These are phyloP conservation scores for Chlorella sp. DNA, from an alignment of 139 green algal genomes.

Conservation along the genomic window DNA sequence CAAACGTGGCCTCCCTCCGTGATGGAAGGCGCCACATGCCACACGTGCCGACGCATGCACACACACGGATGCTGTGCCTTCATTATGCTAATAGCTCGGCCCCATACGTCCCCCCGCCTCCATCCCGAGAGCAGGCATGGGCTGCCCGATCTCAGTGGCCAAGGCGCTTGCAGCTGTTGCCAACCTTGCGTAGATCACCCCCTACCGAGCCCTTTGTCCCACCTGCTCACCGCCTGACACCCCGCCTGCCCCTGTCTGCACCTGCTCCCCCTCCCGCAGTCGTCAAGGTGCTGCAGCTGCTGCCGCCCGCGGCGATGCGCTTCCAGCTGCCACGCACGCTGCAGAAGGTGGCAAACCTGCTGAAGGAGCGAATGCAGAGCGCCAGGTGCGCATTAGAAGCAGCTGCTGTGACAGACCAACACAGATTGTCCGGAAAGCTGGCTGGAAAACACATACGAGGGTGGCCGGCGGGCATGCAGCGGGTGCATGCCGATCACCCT, in stretches of 20 bases:
- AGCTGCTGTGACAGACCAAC: too few relatives aligned
- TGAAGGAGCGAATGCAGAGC: conserved; percentile 71
- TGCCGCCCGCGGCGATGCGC: conserved; percentile 70
- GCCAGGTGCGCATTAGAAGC: conserved; percentile 63
- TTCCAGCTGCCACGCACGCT: conserved; percentile 75
- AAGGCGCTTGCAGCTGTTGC: not conserved
- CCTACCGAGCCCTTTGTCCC: too few relatives aligned
- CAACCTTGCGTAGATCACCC: not conserved
- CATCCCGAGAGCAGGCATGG: not conserved
- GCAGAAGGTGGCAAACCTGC: conserved; percentile 75
- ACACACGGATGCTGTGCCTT: not conserved
- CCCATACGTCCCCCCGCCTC: too few relatives aligned
- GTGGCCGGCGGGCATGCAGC: too few relatives aligned
- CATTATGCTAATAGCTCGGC: not conserved
- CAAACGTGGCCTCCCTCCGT: too few relatives aligned
- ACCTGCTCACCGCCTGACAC: not conserved
- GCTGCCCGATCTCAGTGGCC: not conserved
- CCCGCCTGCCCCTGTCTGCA: not conserved
- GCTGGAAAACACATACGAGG: too few relatives aligned
- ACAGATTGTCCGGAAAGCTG: too few relatives aligned
- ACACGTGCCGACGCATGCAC: not conserved
- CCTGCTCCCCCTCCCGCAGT: conserved; percentile 40
- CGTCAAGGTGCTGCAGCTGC: conserved; percentile 82
- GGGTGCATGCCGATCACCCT: too few relatives aligned
- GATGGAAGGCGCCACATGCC: too few relatives aligned